Evolutionary conservation across 129 eudicot genomes (phyloP).

Genomic region (Centrapalus pauciflorus): DNA sequence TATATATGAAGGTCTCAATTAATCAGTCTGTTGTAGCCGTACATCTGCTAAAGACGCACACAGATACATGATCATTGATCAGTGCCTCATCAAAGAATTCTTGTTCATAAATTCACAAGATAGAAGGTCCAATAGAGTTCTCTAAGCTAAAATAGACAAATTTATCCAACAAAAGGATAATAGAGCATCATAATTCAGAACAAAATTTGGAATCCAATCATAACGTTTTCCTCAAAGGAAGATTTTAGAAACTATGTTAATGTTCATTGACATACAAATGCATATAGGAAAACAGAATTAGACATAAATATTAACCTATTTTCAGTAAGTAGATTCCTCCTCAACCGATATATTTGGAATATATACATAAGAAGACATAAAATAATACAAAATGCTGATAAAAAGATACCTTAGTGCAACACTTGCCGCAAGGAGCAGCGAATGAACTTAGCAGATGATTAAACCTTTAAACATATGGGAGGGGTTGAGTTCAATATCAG

Average conservation of each 20-base stretch:
- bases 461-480: no score
- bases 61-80: neutral
- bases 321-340: no score
- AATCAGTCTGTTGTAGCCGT: no score
- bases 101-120: neutral
- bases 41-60: neutral
- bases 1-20: no score
- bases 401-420: constrained; percentile 87
- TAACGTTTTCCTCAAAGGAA: neutral
- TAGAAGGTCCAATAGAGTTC: neutral
- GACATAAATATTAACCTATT: no score
- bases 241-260: neutral
- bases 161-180: neutral
- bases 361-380: no score
- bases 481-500: no score
- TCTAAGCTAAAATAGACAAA: neutral
- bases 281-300: neutral
- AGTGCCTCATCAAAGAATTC: neutral
- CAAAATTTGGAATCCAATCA: neutral
- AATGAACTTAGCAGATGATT: constrained; percentile 58
- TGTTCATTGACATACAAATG: neutral
- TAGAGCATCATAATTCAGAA: neutral
- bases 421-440: constrained; percentile 78
- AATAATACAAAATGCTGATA: neutral
- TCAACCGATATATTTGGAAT: neutral